Percentiles rank a stretch among this genome's conserved stretches.
phyloP scores from a whole-genome alignment of 2,329 filamentous ascomycete genomes.

The Colletotrichum destructivum region DNA sequence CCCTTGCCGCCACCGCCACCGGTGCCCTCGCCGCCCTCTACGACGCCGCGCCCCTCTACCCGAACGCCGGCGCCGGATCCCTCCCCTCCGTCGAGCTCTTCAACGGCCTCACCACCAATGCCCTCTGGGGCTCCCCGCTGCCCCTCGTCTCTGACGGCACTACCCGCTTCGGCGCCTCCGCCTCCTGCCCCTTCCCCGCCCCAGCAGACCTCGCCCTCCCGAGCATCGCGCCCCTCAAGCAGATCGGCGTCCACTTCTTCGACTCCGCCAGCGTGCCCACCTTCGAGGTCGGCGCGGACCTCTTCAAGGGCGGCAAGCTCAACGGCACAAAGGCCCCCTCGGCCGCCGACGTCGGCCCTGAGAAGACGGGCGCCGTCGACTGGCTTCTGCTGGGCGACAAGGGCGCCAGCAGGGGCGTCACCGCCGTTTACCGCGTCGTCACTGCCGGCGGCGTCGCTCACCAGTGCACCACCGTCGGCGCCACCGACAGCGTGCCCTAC shows the following conservation, averaged over 20 bases:
- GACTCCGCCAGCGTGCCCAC: conserved; percentile 66
- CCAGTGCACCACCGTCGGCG: conserved; percentile 58
- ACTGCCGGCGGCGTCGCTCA: conserved; percentile 67
- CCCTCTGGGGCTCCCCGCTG: conserved; percentile 58
- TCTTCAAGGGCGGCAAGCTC: conserved; percentile 65
- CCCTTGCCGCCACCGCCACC: conserved; percentile 53
- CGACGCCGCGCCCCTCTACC: conserved; percentile 69
- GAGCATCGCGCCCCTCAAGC: conserved; percentile 53
- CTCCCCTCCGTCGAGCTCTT: conserved; percentile 56
- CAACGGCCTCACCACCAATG: conserved; percentile 55
- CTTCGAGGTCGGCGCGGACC: conserved; percentile 68
- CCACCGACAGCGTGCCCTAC: conserved; percentile 68
- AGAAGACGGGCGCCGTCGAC: conserved; percentile 66
- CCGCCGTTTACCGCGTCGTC: conserved; percentile 67
- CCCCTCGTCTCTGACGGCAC: conserved; percentile 64
- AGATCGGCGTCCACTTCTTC: conserved; percentile 79
- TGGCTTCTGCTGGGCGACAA: conserved; percentile 67
- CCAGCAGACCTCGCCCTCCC: conserved; percentile 56
- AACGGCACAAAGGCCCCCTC: conserved; percentile 67
- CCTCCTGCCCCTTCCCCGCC: conserved; percentile 61
- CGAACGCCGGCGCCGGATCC: conserved; percentile 56
- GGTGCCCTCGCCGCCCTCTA: conserved; percentile 74
- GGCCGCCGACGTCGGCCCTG: conserved; percentile 60
- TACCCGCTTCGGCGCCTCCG: conserved; percentile 58
- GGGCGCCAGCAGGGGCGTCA: conserved; percentile 56